Evolutionary conservation across 2,329 filamentous ascomycete species (phyloP), one percentile per base, ranked within the genome.

Genomic region (Teratosphaeria zuluensis): DNA sequence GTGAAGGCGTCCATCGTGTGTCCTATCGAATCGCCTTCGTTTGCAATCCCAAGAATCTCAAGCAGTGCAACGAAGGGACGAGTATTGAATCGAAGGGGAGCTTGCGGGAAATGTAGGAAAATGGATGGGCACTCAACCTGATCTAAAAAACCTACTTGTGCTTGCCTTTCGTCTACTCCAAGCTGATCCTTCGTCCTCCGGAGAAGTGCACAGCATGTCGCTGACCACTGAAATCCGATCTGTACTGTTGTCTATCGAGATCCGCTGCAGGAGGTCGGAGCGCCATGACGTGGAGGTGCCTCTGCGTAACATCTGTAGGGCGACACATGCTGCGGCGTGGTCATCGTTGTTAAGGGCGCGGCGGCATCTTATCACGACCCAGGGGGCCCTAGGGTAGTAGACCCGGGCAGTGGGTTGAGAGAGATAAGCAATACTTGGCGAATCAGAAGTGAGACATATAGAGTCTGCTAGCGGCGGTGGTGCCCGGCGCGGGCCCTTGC

Each of bases 1-100:
- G 55, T 56, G 54, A 56, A 59, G 48, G 58, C 58, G 46, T 59
- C 58, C 58, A 48, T 48, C 16, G n/a, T 9, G 7, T 21, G 2
- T 19, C 21, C 2, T 8, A n/a, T 21, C 19, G 7, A 19, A 48
- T n/a, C n/a, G 42, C 5, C 42, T 35, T 14, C 33, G 33, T 35
- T 35, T 9, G 42, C 21, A n/a, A 8, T 48, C 42, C 42, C 4
- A 8, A 21, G 4, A n/a, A 9, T 21, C n/a, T 21, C n/a, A 9
- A 21, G 1, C 4, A 21, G 6, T 5, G 42, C 16, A 48, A n/a
- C 5, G n/a, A 9, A 21, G 16, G 19, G n/a, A 48, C 42, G 42
- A 21, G n/a, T 2, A 48, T 8, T n/a, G 42, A 21, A 42, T 38
- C 11, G 33, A 38, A 16, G 35, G 35, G n/a, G 42, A 19, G 19